phyloP scores from a whole-genome alignment of 768 basidiomycete genomes.

The Kwoniella shandongensis region DNA sequence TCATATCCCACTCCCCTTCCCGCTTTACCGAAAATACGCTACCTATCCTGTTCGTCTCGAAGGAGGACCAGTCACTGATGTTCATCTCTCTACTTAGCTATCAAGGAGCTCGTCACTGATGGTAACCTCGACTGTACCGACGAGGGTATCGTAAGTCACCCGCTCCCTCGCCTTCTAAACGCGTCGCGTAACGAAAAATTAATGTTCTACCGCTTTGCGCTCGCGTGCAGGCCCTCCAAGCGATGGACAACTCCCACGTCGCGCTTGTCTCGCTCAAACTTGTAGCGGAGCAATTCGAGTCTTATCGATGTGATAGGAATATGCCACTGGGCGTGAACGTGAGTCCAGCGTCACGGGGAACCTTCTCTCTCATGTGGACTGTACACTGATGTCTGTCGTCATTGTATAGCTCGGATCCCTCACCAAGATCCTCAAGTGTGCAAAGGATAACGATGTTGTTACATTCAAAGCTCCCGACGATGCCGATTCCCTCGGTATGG shows the following conservation, averaged over 20 bases:
- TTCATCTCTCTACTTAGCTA: constrained; percentile 60
- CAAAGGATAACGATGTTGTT: constrained; percentile 90
- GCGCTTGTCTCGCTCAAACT: constrained; percentile 90
- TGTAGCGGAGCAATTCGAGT: constrained; percentile 69
- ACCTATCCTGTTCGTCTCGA: constrained; percentile 7
- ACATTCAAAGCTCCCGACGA: constrained; percentile 89
- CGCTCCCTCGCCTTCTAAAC: constrained; percentile 1
- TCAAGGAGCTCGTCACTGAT: constrained; percentile 96
- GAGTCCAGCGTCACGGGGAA: constrained; percentile 21
- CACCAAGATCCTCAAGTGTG: constrained; percentile 94
- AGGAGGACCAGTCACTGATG: background rate
- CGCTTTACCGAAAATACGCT: too few species aligned
- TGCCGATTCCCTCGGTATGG: constrained; percentile 79
- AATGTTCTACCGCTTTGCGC: too few species aligned
- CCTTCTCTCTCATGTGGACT: too few species aligned
- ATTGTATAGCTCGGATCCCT: constrained; percentile 75
- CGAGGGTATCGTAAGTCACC: constrained; percentile 73
- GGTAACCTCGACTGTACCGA: constrained; percentile 98
- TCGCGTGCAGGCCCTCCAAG: constrained; percentile 90
- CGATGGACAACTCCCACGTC: constrained; percentile 99
- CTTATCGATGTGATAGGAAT: constrained; percentile 90
- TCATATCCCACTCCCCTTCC: background rate
- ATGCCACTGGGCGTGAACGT: constrained; percentile 61
- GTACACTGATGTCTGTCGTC: background rate
- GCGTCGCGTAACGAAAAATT: constrained; percentile 5